Evolutionary conservation across 345 rosid genomes (phyloP), one percentile per base, ranked within the genome.

Genomic region (Clarkia xantiana): DNA sequence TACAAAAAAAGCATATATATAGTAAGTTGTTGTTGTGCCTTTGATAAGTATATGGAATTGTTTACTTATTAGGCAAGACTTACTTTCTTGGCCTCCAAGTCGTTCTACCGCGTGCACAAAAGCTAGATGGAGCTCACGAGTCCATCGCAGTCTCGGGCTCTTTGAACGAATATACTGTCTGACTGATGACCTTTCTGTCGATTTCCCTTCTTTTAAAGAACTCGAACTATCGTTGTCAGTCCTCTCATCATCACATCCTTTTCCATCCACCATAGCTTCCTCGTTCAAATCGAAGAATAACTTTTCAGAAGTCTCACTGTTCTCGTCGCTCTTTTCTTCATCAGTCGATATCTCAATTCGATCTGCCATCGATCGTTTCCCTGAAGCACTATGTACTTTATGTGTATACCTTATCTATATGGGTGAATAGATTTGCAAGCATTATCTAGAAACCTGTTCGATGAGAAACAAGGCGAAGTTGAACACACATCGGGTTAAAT

Each of bases 11-110:
- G 15, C 6, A 23, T 23, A 23, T 3, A 6, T 3, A 0, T 23
- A 10, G 20, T 34, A 22, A 12, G 10, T 12, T 11, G 10, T 13
- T 1, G 9, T 9, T 14, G 11, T 18, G 20, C n/a, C 14, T 15
- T 39, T 7, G 23, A 40, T 18, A 12, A n/a, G 2, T 13, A 14
- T 17, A 56, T 16, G 18, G 49, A 19, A 12, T 10, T 7, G 13
- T 14, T 9, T 1, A 19, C 38, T 9, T 20, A 34, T 42, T 36
- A 36, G 47, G 14, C 59, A 36, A 49, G 61, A 43, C 68, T 63
- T 61, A 77, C 78, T 71, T 55, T 70, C 74, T 51, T 73, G 70
- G 23, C 82, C 79, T 1, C 82, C 82, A 9, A 77, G 79, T 54
- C 71, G 59, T 51, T 73, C 75, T 12, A 77, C 69, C 2, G 77